Evolutionary conservation across 768 basidiomycete species (phyloP), one percentile per base, ranked within the genome.

Genomic region (Kwoniella pini): DNA sequence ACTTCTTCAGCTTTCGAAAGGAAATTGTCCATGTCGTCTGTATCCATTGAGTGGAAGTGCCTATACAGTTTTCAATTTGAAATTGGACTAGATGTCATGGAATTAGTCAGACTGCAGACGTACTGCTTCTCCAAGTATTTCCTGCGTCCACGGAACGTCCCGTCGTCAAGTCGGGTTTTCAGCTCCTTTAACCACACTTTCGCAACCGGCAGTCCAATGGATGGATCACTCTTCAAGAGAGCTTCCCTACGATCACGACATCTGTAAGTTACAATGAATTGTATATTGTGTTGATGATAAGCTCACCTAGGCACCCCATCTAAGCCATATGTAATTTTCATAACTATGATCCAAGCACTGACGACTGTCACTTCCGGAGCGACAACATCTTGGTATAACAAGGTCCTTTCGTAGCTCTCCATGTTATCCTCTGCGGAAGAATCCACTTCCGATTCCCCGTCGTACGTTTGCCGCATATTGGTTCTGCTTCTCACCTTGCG

Each of bases 321-420:
- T 27, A 93, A 72, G 0, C 91, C 93, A 69, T 93, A 93, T 24
- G 87, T 83, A 82, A 95, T 82, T 80, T 93, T 94, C 64, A 92
- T 80, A 33, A 86, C 86, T 6, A 92, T 81, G 15, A 91, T 81
- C 39, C 83, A 82, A 12, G 80, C 80, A 3, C 84, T 85, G 36
- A 84, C 72, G 22, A 91, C 78, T 68, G 80, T 21, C 82, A 83
- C 4, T 82, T 83, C 31, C 87, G 81, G 26, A 80, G 81, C 48
- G 82, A 79, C 70, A 87, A 86, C 38, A 89, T 79, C 26, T 82
- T 84, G 48, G 89, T 80, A 26, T 86, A 84, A 57, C 87, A 76
- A 48, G 83, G 84, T 60, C 88, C 80, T 19, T 83, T 80, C 31
- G 80, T 79, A 54, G 83, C 82, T 72, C 15, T 81, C 82, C 78